phyloP scores from a whole-genome alignment of 1,284 basidiomycete species.

The Pisolithus thermaeus region DNA sequence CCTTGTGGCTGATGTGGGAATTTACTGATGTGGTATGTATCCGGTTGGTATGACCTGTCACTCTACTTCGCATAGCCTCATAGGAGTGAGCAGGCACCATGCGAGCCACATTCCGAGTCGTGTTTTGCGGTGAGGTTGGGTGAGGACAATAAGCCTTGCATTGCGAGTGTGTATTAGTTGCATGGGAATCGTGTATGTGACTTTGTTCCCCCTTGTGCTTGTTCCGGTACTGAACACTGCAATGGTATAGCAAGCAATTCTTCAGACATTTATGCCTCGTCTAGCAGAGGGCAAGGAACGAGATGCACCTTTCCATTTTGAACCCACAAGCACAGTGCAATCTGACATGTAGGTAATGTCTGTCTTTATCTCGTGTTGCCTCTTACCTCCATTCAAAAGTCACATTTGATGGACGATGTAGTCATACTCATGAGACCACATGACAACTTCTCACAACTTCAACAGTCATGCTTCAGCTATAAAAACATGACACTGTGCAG shows the following conservation, averaged over 20 bases:
- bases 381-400: constrained; percentile 27
- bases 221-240: neutral
- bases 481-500: constrained; percentile 55
- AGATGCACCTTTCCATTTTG: constrained; percentile 72
- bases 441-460: constrained; percentile 65
- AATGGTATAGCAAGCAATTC: constrained; percentile 37
- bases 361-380: constrained; percentile 8
- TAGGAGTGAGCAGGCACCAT: constrained; percentile 28
- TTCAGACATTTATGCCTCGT: constrained; percentile 57
- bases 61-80: neutral
- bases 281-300: constrained; percentile 48
- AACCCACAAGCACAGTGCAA: constrained; percentile 63
- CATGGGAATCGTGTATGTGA: constrained; percentile 46
- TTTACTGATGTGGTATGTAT: constrained; percentile 53
- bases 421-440: constrained; percentile 30
- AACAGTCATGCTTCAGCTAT: constrained; percentile 76
- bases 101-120: constrained; percentile 39
- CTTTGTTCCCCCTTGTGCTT: constrained; percentile 5
- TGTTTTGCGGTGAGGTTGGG: constrained; percentile 60
- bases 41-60: neutral
- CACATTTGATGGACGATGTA: constrained; percentile 46
- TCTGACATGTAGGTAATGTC: constrained; percentile 52
- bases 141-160: constrained; percentile 49
- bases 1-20: constrained; percentile 46
- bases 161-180: constrained; percentile 76